Evolutionary conservation across 2,329 filamentous ascomycete genomes (phyloP).

Genomic region (Diaporthe citri): DNA sequence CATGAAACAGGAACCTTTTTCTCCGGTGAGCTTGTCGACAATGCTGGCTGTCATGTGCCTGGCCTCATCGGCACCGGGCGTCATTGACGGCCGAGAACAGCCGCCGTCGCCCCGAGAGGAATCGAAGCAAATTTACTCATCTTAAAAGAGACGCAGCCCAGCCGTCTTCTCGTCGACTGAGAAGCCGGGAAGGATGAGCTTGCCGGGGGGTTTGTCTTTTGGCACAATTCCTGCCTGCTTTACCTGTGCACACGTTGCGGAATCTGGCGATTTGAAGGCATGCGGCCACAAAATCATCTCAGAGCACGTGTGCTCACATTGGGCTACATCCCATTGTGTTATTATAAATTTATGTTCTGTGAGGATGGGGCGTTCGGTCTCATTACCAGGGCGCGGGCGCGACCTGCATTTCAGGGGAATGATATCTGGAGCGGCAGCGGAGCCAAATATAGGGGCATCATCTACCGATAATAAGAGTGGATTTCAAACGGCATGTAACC

Average conservation of each 20-base stretch:
- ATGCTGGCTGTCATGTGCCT: not conserved
- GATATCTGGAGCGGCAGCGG: constrained; percentile 23
- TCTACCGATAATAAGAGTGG: constrained; percentile 28
- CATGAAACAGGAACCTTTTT: constrained; percentile 3
- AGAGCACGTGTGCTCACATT: not conserved
- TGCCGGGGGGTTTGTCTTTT: not conserved
- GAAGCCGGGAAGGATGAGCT: not conserved
- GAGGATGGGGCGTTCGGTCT: not conserved
- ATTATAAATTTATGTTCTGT: not conserved
- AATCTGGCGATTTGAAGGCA: not conserved
- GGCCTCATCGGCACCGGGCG: not conserved
- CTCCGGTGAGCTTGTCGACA: constrained; percentile 2
- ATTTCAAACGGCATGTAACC: constrained; percentile 4
- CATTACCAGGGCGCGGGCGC: not conserved
- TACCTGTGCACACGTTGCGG: not conserved
- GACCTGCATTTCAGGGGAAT: constrained; percentile 22
- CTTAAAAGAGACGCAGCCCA: no score
- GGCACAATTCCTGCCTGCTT: not conserved
- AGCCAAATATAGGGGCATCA: constrained; percentile 30
- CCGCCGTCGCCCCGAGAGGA: not conserved
- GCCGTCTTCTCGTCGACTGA: not conserved
- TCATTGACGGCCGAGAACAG: not conserved
- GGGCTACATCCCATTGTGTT: not conserved
- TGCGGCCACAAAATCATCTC: not conserved
- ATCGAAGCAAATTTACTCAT: not conserved